Percentiles rank a stretch among this genome's conserved stretches.
Evolutionary conservation across 2,329 filamentous ascomycete species (phyloP).

Genomic region (Tolypocladium tundrense): DNA sequence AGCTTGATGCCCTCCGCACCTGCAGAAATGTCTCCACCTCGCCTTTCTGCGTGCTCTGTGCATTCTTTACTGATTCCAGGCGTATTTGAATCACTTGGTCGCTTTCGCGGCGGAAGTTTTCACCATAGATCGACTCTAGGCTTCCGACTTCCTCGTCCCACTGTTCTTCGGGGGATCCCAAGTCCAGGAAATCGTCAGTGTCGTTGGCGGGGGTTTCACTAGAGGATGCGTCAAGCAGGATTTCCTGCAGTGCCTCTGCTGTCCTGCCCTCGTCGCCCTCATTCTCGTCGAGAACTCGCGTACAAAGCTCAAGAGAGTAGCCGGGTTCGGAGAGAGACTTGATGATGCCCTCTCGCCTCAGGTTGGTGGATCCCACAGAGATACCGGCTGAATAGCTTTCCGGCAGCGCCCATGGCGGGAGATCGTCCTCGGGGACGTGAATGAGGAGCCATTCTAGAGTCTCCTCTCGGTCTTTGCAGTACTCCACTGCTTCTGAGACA

Average conservation of each 20-base stretch:
- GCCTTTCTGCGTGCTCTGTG: constrained; percentile 35
- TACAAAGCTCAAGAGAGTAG: constrained; percentile 77
- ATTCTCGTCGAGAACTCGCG: constrained; percentile 61
- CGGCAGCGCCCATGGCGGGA: constrained; percentile 86
- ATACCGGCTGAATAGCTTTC: constrained; percentile 88
- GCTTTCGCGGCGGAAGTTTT: constrained; percentile 53
- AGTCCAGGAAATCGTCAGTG: constrained; percentile 33
- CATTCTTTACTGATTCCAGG: constrained; percentile 47
- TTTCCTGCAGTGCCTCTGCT: constrained; percentile 66
- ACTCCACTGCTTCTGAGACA: constrained; percentile 73
- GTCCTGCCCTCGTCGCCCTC: constrained; percentile 64
- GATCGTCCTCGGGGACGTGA: constrained; percentile 91
- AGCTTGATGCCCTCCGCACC: constrained; percentile 62
- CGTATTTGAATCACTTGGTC: constrained; percentile 59
- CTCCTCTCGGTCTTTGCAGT: constrained; percentile 88
- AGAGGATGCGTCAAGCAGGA: constrained; percentile 17
- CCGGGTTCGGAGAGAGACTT: constrained; percentile 74
- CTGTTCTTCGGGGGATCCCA: constrained; percentile 45
- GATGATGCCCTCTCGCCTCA: constrained; percentile 72
- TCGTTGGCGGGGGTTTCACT: constrained; percentile 7
- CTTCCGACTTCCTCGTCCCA: constrained; percentile 85
- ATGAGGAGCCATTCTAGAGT: constrained; percentile 92
- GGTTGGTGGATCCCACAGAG: constrained; percentile 70
- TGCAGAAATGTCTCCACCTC: constrained; percentile 48
- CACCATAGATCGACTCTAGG: constrained; percentile 76